Conservation (phyloP, 768 basidiomycete species). For the Cystobasidium ongulense region DNA sequence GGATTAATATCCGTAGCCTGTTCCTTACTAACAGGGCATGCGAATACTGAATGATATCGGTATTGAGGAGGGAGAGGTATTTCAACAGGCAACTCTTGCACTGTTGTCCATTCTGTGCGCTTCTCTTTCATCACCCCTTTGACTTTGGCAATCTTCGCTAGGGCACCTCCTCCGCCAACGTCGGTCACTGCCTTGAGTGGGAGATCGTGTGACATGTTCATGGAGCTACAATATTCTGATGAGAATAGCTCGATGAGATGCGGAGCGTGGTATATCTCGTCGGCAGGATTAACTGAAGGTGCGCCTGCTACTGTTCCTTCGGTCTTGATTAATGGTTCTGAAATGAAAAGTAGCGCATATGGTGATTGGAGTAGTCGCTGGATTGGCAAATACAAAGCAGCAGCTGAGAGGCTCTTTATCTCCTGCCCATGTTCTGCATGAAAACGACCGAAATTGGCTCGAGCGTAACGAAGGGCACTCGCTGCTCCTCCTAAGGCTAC, state of each 20-base stretch:
- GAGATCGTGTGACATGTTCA: constrained; percentile 81
- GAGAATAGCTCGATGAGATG: constrained; percentile 69
- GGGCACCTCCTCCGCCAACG: constrained; percentile 81
- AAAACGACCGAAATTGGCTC: constrained; percentile 57
- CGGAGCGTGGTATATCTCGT: constrained; percentile 23
- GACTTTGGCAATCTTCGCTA: constrained; percentile 88
- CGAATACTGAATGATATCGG: constrained; percentile 92
- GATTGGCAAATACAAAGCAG: constrained; percentile 61
- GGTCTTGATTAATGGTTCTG: background rate
- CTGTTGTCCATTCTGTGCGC: constrained; percentile 84
- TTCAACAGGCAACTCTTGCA: constrained; percentile 87
- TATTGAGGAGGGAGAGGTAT: constrained; percentile 71
- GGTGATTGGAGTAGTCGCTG: constrained; percentile 60
- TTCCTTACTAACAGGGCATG: constrained; percentile 96
- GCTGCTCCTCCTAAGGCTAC: background rate
- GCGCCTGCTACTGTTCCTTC: background rate
- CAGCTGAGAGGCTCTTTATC: constrained; percentile 64
- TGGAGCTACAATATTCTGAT: constrained; percentile 74
- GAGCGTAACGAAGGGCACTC: constrained; percentile 66
- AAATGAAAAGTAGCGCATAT: constrained; percentile 57
- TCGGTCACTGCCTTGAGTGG: constrained; percentile 83
- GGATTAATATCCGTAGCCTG: constrained; percentile 88
- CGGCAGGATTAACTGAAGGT: background rate
- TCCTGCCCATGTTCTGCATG: constrained; percentile 57
- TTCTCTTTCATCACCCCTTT: constrained; percentile 84